A percentile compares a stretch with the other conserved stretches of the same genome.
phyloP scores from a whole-genome alignment of 1,139 yeast genomes.

The Geotrichum restrictum region DNA sequence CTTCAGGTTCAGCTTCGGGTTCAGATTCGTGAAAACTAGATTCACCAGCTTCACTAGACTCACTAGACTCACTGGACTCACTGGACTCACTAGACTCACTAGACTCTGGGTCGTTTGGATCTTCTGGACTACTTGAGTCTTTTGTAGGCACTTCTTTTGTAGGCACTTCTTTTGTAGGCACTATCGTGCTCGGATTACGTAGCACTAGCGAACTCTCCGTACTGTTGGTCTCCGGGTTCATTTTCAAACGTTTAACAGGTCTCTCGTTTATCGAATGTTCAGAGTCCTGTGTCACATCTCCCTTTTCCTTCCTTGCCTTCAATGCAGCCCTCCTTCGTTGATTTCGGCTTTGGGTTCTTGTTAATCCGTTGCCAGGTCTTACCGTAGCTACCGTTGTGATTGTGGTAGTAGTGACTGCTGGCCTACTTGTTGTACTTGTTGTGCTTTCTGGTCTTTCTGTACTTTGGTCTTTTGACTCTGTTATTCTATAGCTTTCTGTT shows the following conservation, averaged over 20 bases:
- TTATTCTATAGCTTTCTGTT: neutral
- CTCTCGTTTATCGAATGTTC: neutral
- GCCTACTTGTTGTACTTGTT: slow-evolving; percentile 5
- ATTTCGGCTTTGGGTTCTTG: slow-evolving; percentile 24
- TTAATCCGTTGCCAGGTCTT: slow-evolving; percentile 23
- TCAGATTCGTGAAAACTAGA: no score
- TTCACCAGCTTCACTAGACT: no score
- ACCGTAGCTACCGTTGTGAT: neutral
- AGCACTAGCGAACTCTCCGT: neutral
- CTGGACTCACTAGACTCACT: slow-evolving; percentile 4
- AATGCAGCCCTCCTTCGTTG: slow-evolving; percentile 10
- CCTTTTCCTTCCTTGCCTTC: neutral
- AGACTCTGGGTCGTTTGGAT: neutral
- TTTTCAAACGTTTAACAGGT: neutral
- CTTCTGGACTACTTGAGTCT: no score
- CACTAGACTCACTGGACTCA: no score
- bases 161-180: neutral
- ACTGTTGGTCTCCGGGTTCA: neutral
- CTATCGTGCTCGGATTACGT: no score
- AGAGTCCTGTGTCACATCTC: neutral
- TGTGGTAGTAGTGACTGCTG: neutral
- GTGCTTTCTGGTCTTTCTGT: no score
- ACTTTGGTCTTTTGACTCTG: slow-evolving; percentile 8
- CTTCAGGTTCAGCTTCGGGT: no score
- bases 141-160: neutral